Conservation (phyloP, 1,139 yeast species). For the Scheffersomyces parashehatae region DNA sequence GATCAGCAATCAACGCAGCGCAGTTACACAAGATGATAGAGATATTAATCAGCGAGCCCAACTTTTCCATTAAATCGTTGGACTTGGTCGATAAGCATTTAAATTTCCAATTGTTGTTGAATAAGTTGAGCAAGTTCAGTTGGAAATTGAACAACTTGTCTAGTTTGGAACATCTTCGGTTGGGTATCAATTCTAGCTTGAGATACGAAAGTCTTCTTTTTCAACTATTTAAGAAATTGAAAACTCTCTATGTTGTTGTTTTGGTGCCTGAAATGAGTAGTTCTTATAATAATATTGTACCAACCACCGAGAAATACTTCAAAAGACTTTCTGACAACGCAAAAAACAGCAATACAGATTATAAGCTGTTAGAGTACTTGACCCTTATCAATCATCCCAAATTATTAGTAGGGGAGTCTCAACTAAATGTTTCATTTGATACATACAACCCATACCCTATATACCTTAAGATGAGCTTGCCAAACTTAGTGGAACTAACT, state of each 20-base stretch:
- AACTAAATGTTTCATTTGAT: slow-evolving; percentile 12
- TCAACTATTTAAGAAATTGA: slow-evolving; percentile 29
- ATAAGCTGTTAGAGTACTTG: slow-evolving; percentile 18
- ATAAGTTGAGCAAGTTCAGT: slow-evolving; percentile 23
- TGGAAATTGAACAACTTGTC: slow-evolving; percentile 29
- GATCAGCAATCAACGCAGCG: slow-evolving; percentile 22
- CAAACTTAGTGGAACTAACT: slow-evolving; percentile 25
- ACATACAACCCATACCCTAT: slow-evolving; percentile 30
- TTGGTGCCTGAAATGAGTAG: slow-evolving; percentile 17
- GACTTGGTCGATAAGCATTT: slow-evolving; percentile 27
- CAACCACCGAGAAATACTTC: slow-evolving; percentile 20
- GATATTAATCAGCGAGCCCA: slow-evolving; percentile 21
- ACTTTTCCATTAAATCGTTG: slow-evolving; percentile 19
- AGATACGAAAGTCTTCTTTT: slow-evolving; percentile 23
- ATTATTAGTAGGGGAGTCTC: slow-evolving; percentile 12
- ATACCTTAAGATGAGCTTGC: slow-evolving; percentile 20
- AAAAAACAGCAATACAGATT: neutral
- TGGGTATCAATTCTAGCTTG: slow-evolving; percentile 29
- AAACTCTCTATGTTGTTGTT: slow-evolving; percentile 14
- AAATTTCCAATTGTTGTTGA: slow-evolving; percentile 25
- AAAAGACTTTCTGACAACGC: slow-evolving; percentile 6
- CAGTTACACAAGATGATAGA: slow-evolving; percentile 30
- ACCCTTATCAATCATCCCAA: slow-evolving; percentile 30
- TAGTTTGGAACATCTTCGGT: slow-evolving; percentile 20
- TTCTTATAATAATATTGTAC: slow-evolving; percentile 18